Base-by-base conservation (phyloP, 768 basidiomycete genomes). In the Gautieria morchelliformis region DNA sequence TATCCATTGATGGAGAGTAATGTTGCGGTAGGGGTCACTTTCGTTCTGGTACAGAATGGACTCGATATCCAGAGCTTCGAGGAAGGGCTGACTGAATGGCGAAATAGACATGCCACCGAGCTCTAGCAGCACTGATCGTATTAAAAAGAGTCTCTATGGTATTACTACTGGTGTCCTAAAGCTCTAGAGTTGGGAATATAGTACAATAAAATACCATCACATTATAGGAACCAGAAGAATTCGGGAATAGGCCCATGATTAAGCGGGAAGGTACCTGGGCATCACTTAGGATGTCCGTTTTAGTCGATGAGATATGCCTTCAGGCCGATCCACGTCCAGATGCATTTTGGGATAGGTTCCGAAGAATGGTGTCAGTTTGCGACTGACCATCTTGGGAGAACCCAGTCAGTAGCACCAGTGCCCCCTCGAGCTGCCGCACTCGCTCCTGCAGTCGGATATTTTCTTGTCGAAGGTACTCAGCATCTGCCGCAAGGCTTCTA, bases 81-180 rank as follows among this genome's bases (percentile, higher is more conserved):
- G 61, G 70, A 76, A n/a, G 93, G 93, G 0, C 68, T 95, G 32
- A 69, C 63, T 19, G 72, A 78, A 53, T 96, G 93, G 93, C 73
- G 87, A 60, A 78, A 44, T 3, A 44, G n/a, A 22, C 42, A 22
- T 19, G 42, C 42, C 42, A n/a, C 42, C 42, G 42, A 44, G 14
- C 35, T 37, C 42, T n/a, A 44, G 42, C 42, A 3, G 42, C 17
- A 41, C 40, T 41, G n/a, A n/a, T n/a, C n/a, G 9, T 41, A 41
- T n/a, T 14, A 14, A 12, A 14, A 41, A 41, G 12, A 14, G 20
- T 44, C 41, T 7, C n/a, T 44, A 44, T 14, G n/a, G 2, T n/a
- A n/a, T 44, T 2, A 19, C 10, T 44, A 44, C 20, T 3, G 9
- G n/a, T 9, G 20, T 9, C 9, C 17, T 5, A 44, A 19, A 12